Conservation (phyloP, 1,139 yeast species). For the Kazachstania sp. region DNA sequence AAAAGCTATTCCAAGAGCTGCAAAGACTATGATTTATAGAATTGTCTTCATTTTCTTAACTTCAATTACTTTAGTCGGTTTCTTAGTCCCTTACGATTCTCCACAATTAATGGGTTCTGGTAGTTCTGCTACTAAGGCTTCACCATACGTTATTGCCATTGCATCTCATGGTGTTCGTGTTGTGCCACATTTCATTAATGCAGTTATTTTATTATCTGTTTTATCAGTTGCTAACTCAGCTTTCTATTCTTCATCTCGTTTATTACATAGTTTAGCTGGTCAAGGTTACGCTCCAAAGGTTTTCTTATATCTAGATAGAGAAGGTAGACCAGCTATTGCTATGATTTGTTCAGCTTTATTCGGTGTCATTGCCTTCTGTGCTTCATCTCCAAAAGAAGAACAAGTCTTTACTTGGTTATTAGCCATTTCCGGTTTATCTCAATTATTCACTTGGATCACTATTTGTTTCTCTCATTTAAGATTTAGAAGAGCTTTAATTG, state of each 20-base stretch:
- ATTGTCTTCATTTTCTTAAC: constrained; percentile 53
- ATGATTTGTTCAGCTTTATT: constrained; percentile 41
- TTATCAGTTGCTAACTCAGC: constrained; percentile 64
- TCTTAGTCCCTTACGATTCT: constrained; percentile 55
- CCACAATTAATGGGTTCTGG: constrained; percentile 41
- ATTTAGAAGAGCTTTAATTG: constrained; percentile 54
- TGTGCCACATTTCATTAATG: constrained; percentile 49
- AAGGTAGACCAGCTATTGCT: constrained; percentile 59
- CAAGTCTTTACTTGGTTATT: constrained; percentile 62
- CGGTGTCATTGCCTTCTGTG: constrained; percentile 54
- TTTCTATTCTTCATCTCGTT: constrained; percentile 58
- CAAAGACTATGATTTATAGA: constrained; percentile 71
- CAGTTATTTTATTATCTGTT: constrained; percentile 53
- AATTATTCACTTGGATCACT: constrained; percentile 61
- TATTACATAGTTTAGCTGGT: constrained; percentile 55
- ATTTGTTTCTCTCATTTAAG: constrained; percentile 56
- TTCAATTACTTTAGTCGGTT: constrained; percentile 54
- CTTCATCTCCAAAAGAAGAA: constrained; percentile 49
- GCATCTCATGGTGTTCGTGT: constrained; percentile 59
- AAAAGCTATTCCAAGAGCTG: constrained; percentile 61
- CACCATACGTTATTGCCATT: constrained; percentile 73
- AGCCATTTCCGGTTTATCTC: constrained; percentile 59
- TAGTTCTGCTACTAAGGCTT: constrained; percentile 41
- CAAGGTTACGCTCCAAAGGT: constrained; percentile 55
- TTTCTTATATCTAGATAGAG: constrained; percentile 58